phyloP scores from a whole-genome alignment of 257 asterid species.

The Oldenlandia corymbosa region DNA sequence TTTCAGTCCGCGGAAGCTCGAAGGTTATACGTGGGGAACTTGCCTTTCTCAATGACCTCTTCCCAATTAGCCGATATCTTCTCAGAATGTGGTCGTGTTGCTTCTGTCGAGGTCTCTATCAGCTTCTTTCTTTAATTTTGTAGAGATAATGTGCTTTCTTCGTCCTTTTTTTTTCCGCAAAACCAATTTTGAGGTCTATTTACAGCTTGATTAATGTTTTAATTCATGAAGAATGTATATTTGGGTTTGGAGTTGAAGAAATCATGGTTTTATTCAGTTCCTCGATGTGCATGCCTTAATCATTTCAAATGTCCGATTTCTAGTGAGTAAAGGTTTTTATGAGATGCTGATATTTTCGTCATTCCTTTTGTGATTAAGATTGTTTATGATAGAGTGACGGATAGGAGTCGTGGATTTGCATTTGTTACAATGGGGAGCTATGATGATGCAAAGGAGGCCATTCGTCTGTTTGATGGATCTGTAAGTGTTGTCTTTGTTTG shows the following conservation, averaged over 20 bases:
- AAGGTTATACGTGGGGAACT: constrained; percentile 78
- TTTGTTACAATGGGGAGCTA: constrained; percentile 80
- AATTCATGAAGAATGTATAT: neutral
- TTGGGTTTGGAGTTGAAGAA: neutral
- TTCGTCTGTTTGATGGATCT: constrained; percentile 76
- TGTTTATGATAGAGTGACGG: constrained; percentile 76
- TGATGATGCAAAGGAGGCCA: constrained; percentile 83
- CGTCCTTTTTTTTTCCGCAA: no score
- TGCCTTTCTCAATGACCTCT: constrained; percentile 78
- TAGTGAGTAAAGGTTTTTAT: neutral
- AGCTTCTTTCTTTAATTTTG: neutral
- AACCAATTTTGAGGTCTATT: constrained; percentile 46
- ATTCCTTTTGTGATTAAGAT: constrained; percentile 34
- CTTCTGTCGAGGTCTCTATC: constrained; percentile 59
- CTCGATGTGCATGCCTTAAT: neutral
- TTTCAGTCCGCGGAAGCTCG: constrained; percentile 45
- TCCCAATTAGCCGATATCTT: constrained; percentile 70
- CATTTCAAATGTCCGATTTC: neutral
- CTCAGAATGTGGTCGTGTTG: constrained; percentile 73
- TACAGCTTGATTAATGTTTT: constrained; percentile 7
- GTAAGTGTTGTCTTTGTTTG: constrained; percentile 43
- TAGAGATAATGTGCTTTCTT: constrained; percentile 18
- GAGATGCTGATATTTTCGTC: constrained; percentile 12
- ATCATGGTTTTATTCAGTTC: neutral
- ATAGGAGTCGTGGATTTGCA: constrained; percentile 88